Evolutionary conservation across 306 rosid genomes (phyloP).

Genomic region (Mimosa pudica): DNA sequence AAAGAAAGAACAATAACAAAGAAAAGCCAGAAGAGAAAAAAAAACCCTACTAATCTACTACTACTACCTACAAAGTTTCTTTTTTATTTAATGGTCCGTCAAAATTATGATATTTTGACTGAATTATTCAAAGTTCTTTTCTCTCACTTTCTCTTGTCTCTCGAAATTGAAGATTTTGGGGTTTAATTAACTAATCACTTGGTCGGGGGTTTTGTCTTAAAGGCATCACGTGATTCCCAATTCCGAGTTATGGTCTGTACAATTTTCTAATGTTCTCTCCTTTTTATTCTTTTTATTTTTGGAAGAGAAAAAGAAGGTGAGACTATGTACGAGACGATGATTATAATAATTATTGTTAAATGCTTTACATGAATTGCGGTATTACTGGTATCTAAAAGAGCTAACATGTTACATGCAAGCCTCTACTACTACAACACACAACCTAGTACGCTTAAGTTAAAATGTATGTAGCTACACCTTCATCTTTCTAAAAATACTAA

Average conservation of each 20-base stretch:
- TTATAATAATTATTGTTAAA: conserved; percentile 36
- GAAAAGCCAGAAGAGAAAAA: not conserved
- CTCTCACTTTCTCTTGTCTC: conserved; percentile 25
- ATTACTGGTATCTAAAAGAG: conserved; percentile 18
- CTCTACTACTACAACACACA: not conserved
- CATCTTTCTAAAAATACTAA: not conserved
- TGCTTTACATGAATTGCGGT: conserved; percentile 32
- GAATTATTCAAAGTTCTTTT: conserved; percentile 55
- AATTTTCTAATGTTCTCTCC: conserved; percentile 19
- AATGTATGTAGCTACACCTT: not conserved
- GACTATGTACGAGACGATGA: not conserved
- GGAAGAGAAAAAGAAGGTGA: not conserved
- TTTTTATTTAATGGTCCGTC: conserved; percentile 1
- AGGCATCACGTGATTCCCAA: conserved; percentile 97
- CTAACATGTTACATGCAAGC: not conserved
- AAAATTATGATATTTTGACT: conserved; percentile 55
- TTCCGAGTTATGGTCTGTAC: conserved; percentile 82
- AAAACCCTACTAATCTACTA: conserved; percentile 17
- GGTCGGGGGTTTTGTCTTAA: conserved; percentile 98
- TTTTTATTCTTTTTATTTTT: not conserved
- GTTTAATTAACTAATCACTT: conserved; percentile 74
- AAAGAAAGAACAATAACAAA: not conserved
- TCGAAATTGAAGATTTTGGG: conserved; percentile 52
- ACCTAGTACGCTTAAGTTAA: not conserved
- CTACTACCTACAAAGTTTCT: not conserved